Percentiles rank a stretch among this genome's conserved stretches.
These are phyloP conservation scores for Phytophthora hibernalis DNA, from an alignment of 352 stramenopile species.

Conservation along the genomic window DNA sequence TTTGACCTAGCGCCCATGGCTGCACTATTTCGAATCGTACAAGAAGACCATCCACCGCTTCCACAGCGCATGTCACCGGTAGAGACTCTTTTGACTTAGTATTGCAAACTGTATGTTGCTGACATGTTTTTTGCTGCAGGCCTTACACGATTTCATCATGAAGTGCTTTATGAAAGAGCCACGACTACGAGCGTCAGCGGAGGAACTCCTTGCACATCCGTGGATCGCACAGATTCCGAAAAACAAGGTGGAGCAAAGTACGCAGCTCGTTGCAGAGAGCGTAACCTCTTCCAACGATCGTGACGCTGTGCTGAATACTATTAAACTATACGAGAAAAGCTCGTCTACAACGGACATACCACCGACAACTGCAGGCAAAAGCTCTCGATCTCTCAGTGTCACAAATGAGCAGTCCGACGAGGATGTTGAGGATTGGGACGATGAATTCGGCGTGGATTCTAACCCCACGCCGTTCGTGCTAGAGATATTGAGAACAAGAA, in stretches of 20 bases:
- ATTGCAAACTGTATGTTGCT: conserved; percentile 1
- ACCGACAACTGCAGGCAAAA: conserved; percentile 25
- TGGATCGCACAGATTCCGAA: conserved; percentile 92
- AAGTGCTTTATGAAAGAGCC: conserved; percentile 95
- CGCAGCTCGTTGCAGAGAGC: conserved; percentile 77
- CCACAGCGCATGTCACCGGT: conserved; percentile 90
- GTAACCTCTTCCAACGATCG: conserved; percentile 82
- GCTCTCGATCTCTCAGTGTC: conserved; percentile 24
- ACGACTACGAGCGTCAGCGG: conserved; percentile 73
- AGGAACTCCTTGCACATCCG: conserved; percentile 88
- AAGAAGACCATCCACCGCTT: conserved; percentile 92
- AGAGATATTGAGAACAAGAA: conserved; percentile 4
- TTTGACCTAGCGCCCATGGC: conserved; percentile 93
- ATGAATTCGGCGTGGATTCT: conserved; percentile 76
- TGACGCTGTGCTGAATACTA: conserved; percentile 86
- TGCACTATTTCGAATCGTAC: conserved; percentile 93
- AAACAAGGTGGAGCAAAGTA: conserved; percentile 90
- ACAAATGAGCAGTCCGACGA: conserved; percentile 50
- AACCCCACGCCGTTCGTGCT: conserved; percentile 41
- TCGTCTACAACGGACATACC: conserved; percentile 42
- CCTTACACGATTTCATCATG: conserved; percentile 92
- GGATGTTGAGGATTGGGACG: conserved; percentile 84
- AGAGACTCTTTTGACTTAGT: conserved; percentile 12
- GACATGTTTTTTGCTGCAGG: conserved; percentile 38
- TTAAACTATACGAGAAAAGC: conserved; percentile 83